Conservation (phyloP, 805 yeast species). For the Kluyveromyces dobzhanskii region DNA sequence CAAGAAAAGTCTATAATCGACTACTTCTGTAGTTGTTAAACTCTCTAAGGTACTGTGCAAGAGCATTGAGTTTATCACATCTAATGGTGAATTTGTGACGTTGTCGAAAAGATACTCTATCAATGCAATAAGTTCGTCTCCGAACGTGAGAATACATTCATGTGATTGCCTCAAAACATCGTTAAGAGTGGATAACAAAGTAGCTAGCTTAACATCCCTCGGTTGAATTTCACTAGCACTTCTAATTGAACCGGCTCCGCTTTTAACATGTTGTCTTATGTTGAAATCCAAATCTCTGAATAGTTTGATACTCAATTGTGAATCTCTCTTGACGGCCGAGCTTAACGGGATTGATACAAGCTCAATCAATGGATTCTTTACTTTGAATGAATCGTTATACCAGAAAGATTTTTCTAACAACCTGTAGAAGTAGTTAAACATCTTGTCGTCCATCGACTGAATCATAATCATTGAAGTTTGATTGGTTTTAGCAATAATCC, state of each 20-base stretch:
- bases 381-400: constrained; percentile 44
- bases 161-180: constrained; percentile 67
- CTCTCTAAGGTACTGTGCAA: constrained; percentile 61
- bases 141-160: constrained; percentile 35
- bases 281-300: constrained; percentile 29
- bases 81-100: constrained; percentile 45
- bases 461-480: constrained; percentile 40
- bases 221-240: constrained; percentile 57
- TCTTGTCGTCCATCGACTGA: constrained; percentile 53
- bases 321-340: constrained; percentile 54
- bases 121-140: constrained; percentile 37
- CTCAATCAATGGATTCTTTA: constrained; percentile 52
- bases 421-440: constrained; percentile 39
- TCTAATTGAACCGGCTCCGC: constrained; percentile 75
- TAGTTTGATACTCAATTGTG: constrained; percentile 15
- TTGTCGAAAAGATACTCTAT: constrained; percentile 22
- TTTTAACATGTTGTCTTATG: constrained; percentile 58
- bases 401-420: constrained; percentile 34
- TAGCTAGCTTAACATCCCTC: constrained; percentile 67
- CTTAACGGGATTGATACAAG: constrained; percentile 68
- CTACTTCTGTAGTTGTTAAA: constrained; percentile 50
- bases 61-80: constrained; percentile 50
- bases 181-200: constrained; percentile 62
- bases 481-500: constrained; percentile 32
- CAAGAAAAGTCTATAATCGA: constrained; percentile 46